phyloP scores from a whole-genome alignment of 2,329 filamentous ascomycete genomes.

The Xylaria sp. region DNA sequence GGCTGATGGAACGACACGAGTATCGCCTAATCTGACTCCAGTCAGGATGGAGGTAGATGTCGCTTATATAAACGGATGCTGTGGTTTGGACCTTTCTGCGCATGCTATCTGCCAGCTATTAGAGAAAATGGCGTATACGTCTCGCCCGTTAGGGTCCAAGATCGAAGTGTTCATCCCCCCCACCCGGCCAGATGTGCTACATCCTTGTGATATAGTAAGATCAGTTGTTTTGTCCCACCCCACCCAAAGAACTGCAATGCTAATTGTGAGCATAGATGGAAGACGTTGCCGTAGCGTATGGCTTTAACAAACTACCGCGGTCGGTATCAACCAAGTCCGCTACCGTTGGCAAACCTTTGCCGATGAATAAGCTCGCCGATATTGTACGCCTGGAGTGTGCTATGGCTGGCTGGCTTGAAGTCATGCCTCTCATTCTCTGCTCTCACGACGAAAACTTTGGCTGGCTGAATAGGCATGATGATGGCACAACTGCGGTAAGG shows the following conservation, averaged over 20 bases:
- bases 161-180: constrained; percentile 86
- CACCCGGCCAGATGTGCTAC: constrained; percentile 92
- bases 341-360: constrained; percentile 85
- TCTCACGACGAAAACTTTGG: constrained; percentile 98
- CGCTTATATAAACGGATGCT: constrained; percentile 93
- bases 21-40: constrained; percentile 83
- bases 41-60: constrained; percentile 84
- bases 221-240: neutral
- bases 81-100: constrained; percentile 80
- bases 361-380: constrained; percentile 94
- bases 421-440: constrained; percentile 95
- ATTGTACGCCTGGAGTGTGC: constrained; percentile 90
- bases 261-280: constrained; percentile 72
- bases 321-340: constrained; percentile 78
- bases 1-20: constrained; percentile 85
- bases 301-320: constrained; percentile 94
- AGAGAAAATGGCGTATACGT: constrained; percentile 88
- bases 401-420: constrained; percentile 96
- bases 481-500: constrained; percentile 75
- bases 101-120: constrained; percentile 82
- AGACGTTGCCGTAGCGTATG: constrained; percentile 94
- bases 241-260: neutral
- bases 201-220: constrained; percentile 83
- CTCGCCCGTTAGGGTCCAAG: constrained; percentile 76
- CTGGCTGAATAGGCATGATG: constrained; percentile 84